Conservation (phyloP, 2,329 filamentous ascomycete genomes). For the Didymella segeticola region DNA sequence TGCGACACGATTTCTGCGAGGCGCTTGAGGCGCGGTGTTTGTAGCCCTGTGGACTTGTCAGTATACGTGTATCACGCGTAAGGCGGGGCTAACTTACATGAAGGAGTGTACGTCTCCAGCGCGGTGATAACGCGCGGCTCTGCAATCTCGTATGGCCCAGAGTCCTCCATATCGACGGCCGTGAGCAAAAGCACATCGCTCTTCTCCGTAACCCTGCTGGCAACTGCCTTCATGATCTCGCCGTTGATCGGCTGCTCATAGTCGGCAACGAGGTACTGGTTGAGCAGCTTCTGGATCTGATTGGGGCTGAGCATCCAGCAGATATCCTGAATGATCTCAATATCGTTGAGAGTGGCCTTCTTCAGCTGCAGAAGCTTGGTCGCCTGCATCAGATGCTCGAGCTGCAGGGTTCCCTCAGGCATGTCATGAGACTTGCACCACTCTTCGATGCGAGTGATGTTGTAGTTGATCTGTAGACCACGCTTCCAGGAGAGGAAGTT, state of each 20-base stretch:
- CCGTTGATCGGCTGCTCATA: slow-evolving; percentile 99
- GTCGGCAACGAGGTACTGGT: slow-evolving; percentile 97
- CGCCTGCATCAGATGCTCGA: slow-evolving; percentile 99
- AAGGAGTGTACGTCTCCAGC: slow-evolving; percentile 96
- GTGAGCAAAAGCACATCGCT: slow-evolving; percentile 92
- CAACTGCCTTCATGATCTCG: slow-evolving; percentile 99
- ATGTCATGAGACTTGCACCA: slow-evolving; percentile 99
- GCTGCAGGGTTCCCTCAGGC: slow-evolving; percentile 95
- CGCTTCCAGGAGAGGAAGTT: slow-evolving; percentile 99
- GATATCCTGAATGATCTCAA: slow-evolving; percentile 99
- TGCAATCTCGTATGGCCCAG: slow-evolving; percentile 96
- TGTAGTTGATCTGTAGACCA: slow-evolving; percentile 99
- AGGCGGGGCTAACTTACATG: slow-evolving; percentile 70
- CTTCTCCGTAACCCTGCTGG: slow-evolving; percentile 96
- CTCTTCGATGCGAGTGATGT: slow-evolving; percentile 98
- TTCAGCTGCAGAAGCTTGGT: slow-evolving; percentile 98
- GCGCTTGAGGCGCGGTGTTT: slow-evolving; percentile 93
- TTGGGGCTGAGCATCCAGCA: slow-evolving; percentile 99
- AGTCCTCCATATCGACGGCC: slow-evolving; percentile 98
- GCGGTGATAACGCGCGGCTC: slow-evolving; percentile 96
- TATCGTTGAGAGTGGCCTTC: slow-evolving; percentile 98
- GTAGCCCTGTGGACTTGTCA: slow-evolving; percentile 70
- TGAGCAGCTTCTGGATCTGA: slow-evolving; percentile 98
- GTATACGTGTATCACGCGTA: too few species aligned
- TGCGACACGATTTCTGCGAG: slow-evolving; percentile 98